Evolutionary conservation across 768 basidiomycete species (phyloP), one percentile per base, ranked within the genome.

Genomic region (Kwoniella mangroviensis): DNA sequence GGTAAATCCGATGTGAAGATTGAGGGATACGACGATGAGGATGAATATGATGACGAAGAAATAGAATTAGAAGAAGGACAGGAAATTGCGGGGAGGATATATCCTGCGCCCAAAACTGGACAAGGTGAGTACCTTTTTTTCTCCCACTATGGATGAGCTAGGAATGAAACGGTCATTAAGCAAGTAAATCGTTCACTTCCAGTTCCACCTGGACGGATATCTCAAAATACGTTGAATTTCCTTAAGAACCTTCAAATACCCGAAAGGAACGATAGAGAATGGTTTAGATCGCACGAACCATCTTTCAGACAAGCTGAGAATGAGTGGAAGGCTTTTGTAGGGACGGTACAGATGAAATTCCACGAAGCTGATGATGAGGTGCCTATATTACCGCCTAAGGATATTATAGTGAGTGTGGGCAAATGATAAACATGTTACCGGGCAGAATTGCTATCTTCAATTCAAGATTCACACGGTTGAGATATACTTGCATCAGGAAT

Each of bases 321-420:
- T 82, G 93, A 98, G 82, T 98, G 92, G 90, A 91, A 91, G 78
- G 88, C 86, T 45, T 98, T 96, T 76, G 84, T 95, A 21, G 90
- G 91, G 52, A 84, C 84, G 0, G 89, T 95, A 78, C 90, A 90
- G 1, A 85, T 88, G 12, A 82, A 88, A 34, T 85, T 96, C 17
- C 85, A 86, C 34, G 90, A 89, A 55, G 89, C 88, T 1, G 96
- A 99, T 81, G 84, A 88, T 19, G 89, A 97, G 76, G 88, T 98
- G 0, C 96, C 97, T 0, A 89, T 88, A 9, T 85, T 98, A 2
- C 97, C 97, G 0, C 88, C 92, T 0, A 95, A 94, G 77, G 96
- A 99, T 75, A 87, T 96, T 24, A 89, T 92, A 15, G 82, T 83
- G 52, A 62, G 82, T 28, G 34, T 5, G 6, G 6, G 28, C 4